Evolutionary conservation across 2,329 filamentous ascomycete genomes (phyloP), one percentile per base, ranked within the genome.

Genomic region (Emydomyces testavorans): DNA sequence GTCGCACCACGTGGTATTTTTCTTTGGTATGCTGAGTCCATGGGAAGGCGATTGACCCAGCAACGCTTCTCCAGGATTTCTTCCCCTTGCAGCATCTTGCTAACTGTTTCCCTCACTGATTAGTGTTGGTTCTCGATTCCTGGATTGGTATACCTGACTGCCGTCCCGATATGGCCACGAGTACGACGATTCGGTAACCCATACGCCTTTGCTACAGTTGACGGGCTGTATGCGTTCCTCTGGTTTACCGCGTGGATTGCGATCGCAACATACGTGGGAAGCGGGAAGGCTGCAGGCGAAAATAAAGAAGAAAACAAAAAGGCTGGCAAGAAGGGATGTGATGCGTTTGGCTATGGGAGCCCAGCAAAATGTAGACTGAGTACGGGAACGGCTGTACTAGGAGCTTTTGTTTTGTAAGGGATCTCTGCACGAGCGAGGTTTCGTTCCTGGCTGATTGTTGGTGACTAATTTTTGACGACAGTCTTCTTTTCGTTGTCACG

Each of bases 111-210:
- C 34, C n/a, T 24, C 16, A 20, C 39, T 28, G 8, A 51, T 38
- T 53, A 80, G 77, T 80, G 77, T 59, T 80, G 76, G 68, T 60
- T 79, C 53, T 73, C 71, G 35, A 67, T 77, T 35, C 77, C 77
- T 10, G 74, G 73, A 23, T 64, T 80, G 29, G 66, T 79, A 49
- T 81, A 80, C 60, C 73, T 78, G 47, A 69, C 73, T 38, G 76
- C 76, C 60, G 74, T 78, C 3, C 77, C 78, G 4, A 75, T 78
- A 65, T 80, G 76, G 73, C 71, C 71, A 20, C 73, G 77, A 52
- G 73, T 76, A 21, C 69, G 69, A 54, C 69, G 71, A 44, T 77
- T 80, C 57, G 73, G 74, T 49, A 79, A 78, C 55, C 72, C 75
- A 31, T 79, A 79, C 57, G 77, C 75, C 45, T 78, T 79, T 57